phyloP scores from a whole-genome alignment of 2,329 filamentous ascomycete species.

The Beauveria scarabaeidicola region DNA sequence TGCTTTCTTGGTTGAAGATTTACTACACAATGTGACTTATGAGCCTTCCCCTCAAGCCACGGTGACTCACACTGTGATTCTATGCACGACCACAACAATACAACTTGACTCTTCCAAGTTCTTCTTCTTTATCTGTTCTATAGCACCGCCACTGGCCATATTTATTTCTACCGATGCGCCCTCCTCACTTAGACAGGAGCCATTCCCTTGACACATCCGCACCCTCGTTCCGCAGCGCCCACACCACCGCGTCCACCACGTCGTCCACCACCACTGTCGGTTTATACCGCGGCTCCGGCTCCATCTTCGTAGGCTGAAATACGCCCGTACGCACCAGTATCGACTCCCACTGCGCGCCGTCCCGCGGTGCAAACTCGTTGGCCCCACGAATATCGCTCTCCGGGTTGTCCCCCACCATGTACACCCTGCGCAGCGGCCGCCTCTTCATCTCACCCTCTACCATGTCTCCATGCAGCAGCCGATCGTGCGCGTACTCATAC shows the following conservation, averaged over 20 bases:
- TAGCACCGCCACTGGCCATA: background rate
- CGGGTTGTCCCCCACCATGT: conserved; percentile 90
- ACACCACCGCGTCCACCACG: conserved; percentile 68
- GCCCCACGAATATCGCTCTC: conserved; percentile 86
- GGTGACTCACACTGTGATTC: background rate
- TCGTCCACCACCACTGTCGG: conserved; percentile 63
- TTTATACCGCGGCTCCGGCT: conserved; percentile 44
- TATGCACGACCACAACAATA: too few species aligned
- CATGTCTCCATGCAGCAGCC: conserved; percentile 46
- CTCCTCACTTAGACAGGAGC: conserved; percentile 15
- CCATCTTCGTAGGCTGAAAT: conserved; percentile 39
- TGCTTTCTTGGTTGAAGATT: background rate
- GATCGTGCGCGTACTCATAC: conserved; percentile 72
- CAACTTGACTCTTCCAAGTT: background rate
- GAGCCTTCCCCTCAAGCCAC: background rate
- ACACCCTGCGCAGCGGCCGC: conserved; percentile 64
- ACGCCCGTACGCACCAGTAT: conserved; percentile 77
- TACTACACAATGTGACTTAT: background rate
- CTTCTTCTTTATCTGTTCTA: background rate
- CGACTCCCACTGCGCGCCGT: conserved; percentile 66
- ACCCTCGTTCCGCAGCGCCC: conserved; percentile 56
- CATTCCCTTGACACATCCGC: conserved; percentile 27
- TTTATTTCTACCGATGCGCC: background rate
- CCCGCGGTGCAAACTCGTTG: conserved; percentile 60
- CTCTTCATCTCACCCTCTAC: conserved; percentile 31